Evolutionary conservation across 805 yeast genomes (phyloP), one percentile per base, ranked within the genome.

Genomic region (Saturnispora hagleri): DNA sequence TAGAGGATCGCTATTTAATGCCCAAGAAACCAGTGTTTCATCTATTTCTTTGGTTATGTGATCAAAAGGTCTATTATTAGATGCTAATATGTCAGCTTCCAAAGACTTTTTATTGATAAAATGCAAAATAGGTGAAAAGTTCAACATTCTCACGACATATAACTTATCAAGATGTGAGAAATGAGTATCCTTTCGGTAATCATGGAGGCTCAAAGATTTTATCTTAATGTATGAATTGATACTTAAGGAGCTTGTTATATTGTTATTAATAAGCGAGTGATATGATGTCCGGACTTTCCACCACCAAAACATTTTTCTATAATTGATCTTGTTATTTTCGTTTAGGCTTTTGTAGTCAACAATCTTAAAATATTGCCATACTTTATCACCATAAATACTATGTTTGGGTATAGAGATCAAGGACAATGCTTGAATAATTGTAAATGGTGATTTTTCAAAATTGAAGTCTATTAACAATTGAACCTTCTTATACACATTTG

Each of bases 1-100:
- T 52, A 73, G 74, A 2, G 74, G 68, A 0, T 91, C 89, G 51
- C 86, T 66, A 52, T 74, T 76, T 51, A 79, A 75, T 68, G 83
- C 81, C 91, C 91, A 86, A 48, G 78, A 73, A 26, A 86, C 85
- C 77, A 86, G 75, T 46, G 86, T 73, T 77, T 79, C 75, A 64
- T 86, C 93, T 60, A 87, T 73, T 76, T 73, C 72, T 79, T 63
- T 70, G 74, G 70, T 53, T 15, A 48, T 17, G 43, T 46, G 54
- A 36, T 40, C 55, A 52, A 49, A 54, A 9, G 48, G 46, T 35
- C 31, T n/a, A 27, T 34, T 40, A 9, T 42, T 46, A 15, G 51
- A 35, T 13, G 56, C 56, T 22, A 54, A 46, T 8, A 43, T 36
- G 33, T 44, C 46, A 20, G 55, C 55, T 15, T 41, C 35, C 4